A percentile compares a stretch with the other conserved stretches of the same genome.
These are phyloP conservation scores for Pseudomassariella vexata DNA, from an alignment of 2,329 filamentous ascomycete species.

Conservation along the genomic window DNA sequence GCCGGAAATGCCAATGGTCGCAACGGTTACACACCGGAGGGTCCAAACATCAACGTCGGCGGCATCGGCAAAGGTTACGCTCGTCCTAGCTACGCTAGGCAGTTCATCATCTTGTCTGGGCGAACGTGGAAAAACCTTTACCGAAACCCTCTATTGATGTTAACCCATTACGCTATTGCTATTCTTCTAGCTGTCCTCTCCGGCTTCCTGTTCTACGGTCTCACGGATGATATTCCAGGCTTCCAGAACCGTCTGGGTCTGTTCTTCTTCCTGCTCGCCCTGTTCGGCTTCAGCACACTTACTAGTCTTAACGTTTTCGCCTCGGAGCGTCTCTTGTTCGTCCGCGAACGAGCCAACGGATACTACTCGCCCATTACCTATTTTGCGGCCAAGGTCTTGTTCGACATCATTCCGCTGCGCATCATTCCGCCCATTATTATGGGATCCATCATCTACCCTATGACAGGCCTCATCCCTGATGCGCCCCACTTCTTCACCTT, in stretches of 20 bases:
- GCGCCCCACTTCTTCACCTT: slow-evolving; percentile 85
- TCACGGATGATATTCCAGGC: slow-evolving; percentile 92
- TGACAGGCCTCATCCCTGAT: slow-evolving; percentile 86
- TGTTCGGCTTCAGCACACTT: slow-evolving; percentile 95
- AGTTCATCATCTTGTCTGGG: slow-evolving; percentile 84
- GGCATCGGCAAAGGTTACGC: slow-evolving; percentile 74
- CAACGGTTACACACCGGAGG: slow-evolving; percentile 42
- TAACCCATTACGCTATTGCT: slow-evolving; percentile 96
- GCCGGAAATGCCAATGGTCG: slow-evolving; percentile 64
- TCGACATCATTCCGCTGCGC: slow-evolving; percentile 91
- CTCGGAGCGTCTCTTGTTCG: slow-evolving; percentile 82
- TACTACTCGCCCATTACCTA: slow-evolving; percentile 95
- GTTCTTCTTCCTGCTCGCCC: slow-evolving; percentile 93
- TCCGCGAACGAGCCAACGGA: slow-evolving; percentile 89
- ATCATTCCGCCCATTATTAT: slow-evolving; percentile 93
- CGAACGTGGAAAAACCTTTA: slow-evolving; percentile 97
- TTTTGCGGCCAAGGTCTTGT: slow-evolving; percentile 94
- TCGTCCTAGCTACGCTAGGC: slow-evolving; percentile 70
- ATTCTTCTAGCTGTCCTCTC: slow-evolving; percentile 91
- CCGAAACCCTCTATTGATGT: slow-evolving; percentile 95
- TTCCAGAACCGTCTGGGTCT: slow-evolving; percentile 97
- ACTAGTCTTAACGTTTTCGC: slow-evolving; percentile 93
- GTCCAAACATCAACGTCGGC: slow-evolving; percentile 45
- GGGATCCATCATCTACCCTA: slow-evolving; percentile 93
- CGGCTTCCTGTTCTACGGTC: slow-evolving; percentile 90